Evolutionary conservation across 2,329 filamentous ascomycete species (phyloP), one percentile per base, ranked within the genome.

Genomic region (Neonectria punicea): DNA sequence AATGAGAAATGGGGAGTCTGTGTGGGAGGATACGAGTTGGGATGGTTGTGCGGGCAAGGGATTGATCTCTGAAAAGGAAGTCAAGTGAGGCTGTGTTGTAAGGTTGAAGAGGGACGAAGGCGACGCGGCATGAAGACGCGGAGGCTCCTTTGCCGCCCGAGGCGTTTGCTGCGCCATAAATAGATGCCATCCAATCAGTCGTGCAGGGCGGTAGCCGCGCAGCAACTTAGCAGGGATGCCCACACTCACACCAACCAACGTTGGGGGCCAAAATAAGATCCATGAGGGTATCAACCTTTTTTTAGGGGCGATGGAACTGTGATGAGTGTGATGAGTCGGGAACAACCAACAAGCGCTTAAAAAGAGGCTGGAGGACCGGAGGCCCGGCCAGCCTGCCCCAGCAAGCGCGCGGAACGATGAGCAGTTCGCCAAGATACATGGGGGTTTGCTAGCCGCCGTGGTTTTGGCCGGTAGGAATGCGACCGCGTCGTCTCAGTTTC

Each of bases 141-240:
- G 16, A 11, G 25, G 1, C 2, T 28, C 22, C 30, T 18, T 61
- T 56, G 51, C n/a, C 58, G 34, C 58, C 9, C 5, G 2, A 41
- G 25, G 47, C 13, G 20, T 25, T 28, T 25, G 1, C 8, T 43
- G 22, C 58, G 51, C 18, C 47, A 28, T 9, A 30, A 50, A 50
- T 49, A 16, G 47, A 50, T 28, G 20, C 49, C 44, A 30, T 41
- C 58, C 58, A 61, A 61, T 61, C 58, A 61, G 1, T 34, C 30
- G 1, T 2, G 3, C 2, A n/a, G 43, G 7, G 16, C 43, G 41
- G 43, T 22, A 56, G 16, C 32, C 34, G 51, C 43, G 20, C 20
- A 22, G 20, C 20, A 22, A 22, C 20, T 18, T 32, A 5, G 46
- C 46, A 32, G 25, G 46, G 46, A n/a, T 50, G 3, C 7, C 7